A percentile compares a stretch with the other conserved stretches of the same genome.
Conservation (phyloP, 495 filamentous ascomycete species). For the Podospora sp. region DNA sequence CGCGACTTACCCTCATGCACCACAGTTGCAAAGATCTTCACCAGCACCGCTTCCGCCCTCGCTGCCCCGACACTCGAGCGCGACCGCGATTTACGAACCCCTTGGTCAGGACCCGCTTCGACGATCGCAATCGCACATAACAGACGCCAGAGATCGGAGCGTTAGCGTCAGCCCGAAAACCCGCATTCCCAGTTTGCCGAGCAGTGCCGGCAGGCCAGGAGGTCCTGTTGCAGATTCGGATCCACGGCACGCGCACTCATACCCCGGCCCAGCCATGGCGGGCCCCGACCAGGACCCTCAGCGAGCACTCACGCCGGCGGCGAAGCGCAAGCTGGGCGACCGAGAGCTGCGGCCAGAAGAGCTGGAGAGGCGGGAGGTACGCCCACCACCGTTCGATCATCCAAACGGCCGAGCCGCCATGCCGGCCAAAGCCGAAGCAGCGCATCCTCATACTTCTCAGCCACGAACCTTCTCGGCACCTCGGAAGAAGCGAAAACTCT, state of each 20-base stretch:
- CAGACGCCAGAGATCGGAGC: conserved; percentile 59
- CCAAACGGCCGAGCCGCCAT: conserved; percentile 43
- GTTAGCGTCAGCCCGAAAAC: conserved; percentile 69
- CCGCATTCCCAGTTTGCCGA: conserved; percentile 54
- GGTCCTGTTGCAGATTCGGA: conserved; percentile 47
- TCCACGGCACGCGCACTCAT: conserved; percentile 38
- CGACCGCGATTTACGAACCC: conserved; percentile 45
- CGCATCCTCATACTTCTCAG: conserved; percentile 19
- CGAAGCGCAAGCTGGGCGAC: conserved; percentile 59
- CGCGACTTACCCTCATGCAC: conserved; percentile 38
- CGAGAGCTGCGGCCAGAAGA: conserved; percentile 49
- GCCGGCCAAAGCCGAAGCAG: conserved; percentile 15
- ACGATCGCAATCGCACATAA: conserved; percentile 42
- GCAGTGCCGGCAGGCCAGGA: conserved; percentile 44
- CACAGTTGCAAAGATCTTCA: conserved; percentile 34
- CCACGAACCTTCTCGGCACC: conserved; percentile 34
- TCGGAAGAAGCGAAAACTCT: conserved; percentile 39
- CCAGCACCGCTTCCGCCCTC: conserved; percentile 45
- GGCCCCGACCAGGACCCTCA: conserved; percentile 29
- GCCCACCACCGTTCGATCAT: conserved; percentile 46
- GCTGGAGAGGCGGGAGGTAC: conserved; percentile 45
- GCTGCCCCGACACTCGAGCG: conserved; percentile 51
- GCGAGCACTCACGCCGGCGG: conserved; percentile 42
- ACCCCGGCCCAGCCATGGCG: conserved; percentile 1
- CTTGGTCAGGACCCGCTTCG: conserved; percentile 38